These are phyloP conservation scores for Tympanopsis confertula DNA, from an alignment of 2,329 filamentous ascomycete species.

Conservation along the genomic window DNA sequence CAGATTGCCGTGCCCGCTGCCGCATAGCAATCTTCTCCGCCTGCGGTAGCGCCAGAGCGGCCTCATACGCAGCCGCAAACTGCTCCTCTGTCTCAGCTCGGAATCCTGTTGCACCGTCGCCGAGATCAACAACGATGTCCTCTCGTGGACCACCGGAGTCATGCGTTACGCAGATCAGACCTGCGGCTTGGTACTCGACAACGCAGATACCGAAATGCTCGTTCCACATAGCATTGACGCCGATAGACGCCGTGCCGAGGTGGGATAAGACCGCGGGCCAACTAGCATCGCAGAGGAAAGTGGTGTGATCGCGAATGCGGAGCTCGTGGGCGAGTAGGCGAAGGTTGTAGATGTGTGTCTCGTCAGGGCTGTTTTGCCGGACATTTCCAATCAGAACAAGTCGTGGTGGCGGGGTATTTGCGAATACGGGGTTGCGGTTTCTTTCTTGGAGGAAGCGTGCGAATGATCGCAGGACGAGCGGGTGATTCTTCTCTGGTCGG, in stretches of 20 bases:
- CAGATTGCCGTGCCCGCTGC: slow-evolving; percentile 42
- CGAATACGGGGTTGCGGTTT: background rate
- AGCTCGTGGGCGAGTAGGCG: slow-evolving; percentile 53
- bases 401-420: slow-evolving; percentile 15
- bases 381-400: slow-evolving; percentile 55
- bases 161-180: slow-evolving; percentile 55
- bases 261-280: slow-evolving; percentile 50
- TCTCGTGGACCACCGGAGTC: slow-evolving; percentile 53
- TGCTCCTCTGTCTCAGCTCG: slow-evolving; percentile 45
- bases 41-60: slow-evolving; percentile 38
- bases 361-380: slow-evolving; percentile 37
- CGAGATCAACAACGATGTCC: slow-evolving; percentile 53
- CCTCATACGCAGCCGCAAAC: slow-evolving; percentile 45
- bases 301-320: slow-evolving; percentile 45
- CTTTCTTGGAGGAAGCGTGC: slow-evolving; percentile 30
- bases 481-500: slow-evolving; percentile 58
- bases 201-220: slow-evolving; percentile 64
- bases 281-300: slow-evolving; percentile 53
- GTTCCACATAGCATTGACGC: slow-evolving; percentile 63
- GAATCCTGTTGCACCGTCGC: slow-evolving; percentile 48
- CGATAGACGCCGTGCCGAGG: slow-evolving; percentile 43
- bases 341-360: slow-evolving; percentile 51
- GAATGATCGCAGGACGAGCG: slow-evolving; percentile 50
- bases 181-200: slow-evolving; percentile 60
- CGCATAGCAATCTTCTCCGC: slow-evolving; percentile 47